phyloP scores from a whole-genome alignment of 1,284 basidiomycete species.

The Ustanciosporium gigantosporum region DNA sequence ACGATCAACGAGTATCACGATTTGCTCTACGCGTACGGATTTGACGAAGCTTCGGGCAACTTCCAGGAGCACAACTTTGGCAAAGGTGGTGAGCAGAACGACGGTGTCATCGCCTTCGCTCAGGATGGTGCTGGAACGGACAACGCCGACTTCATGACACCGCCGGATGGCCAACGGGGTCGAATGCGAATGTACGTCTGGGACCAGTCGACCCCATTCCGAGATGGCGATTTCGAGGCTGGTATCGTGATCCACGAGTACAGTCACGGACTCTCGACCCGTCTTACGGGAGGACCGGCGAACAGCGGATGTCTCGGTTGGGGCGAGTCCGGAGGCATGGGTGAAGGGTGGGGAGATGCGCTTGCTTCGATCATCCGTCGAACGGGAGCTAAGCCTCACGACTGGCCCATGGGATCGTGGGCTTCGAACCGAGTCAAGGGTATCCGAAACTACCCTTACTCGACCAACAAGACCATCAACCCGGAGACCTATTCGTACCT shows the following conservation, averaged over 20 bases:
- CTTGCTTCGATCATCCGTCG: slow-evolving; percentile 68
- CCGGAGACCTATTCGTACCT: slow-evolving; percentile 94
- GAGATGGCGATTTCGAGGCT: slow-evolving; percentile 86
- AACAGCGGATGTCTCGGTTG: slow-evolving; percentile 85
- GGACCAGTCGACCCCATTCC: slow-evolving; percentile 70
- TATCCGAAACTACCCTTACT: slow-evolving; percentile 76
- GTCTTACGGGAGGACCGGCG: slow-evolving; percentile 87
- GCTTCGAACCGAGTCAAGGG: slow-evolving; percentile 77
- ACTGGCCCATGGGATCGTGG: slow-evolving; percentile 83
- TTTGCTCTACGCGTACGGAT: slow-evolving; percentile 68
- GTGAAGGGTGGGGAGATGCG: slow-evolving; percentile 75
- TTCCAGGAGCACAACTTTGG: slow-evolving; percentile 97
- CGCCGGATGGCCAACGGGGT: slow-evolving; percentile 69
- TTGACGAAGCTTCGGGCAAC: slow-evolving; percentile 88
- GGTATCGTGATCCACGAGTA: slow-evolving; percentile 61
- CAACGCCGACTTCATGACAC: slow-evolving; percentile 67
- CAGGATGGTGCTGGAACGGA: slow-evolving; percentile 83
- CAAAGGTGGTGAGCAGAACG: slow-evolving; percentile 79
- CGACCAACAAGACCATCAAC: slow-evolving; percentile 72
- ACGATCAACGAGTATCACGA: slow-evolving; percentile 53
- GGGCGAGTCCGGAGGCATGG: slow-evolving; percentile 96
- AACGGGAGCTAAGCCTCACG: slow-evolving; percentile 65
- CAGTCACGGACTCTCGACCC: slow-evolving; percentile 85
- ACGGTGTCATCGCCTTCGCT: slow-evolving; percentile 90
- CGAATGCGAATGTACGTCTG: slow-evolving; percentile 97